Evolutionary conservation across 1,284 basidiomycete species (phyloP), one percentile per base, ranked within the genome.

Genomic region (Lentinula novae-zelandiae): DNA sequence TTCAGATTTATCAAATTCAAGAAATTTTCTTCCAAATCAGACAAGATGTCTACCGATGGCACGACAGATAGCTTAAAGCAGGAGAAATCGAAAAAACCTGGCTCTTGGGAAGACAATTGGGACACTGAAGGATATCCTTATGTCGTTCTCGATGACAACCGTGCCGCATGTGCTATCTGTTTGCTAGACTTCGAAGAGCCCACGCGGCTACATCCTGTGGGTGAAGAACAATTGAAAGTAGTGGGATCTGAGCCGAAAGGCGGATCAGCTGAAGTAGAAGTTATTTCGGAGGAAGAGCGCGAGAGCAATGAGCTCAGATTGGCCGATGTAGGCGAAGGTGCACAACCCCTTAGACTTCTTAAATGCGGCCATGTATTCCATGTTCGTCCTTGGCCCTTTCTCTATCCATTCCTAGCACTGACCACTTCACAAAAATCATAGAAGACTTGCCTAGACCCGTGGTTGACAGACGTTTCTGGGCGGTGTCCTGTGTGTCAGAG

Each of bases 311-410:
- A 74, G 12, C 71, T 53, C 85, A 60, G 82, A 64, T 76, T 90
- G 59, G 77, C 82, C 65, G 87, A 91, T 70, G 86, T 87, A 6
- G 89, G 89, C 9, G 84, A 87, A 62, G 89, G 87, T 0, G 79
- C 86, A 1, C 88, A 91, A 64, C 90, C 90, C 15, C 71, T 93
- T 65, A 77, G 90, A 69, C 71, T 93, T 48, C 73, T 93, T 52
- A 76, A 76, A 4, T 93, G 90, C 67, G 88, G 88, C 4, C 90
- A 93, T 75, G 90, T 89, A 56, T 93, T 92, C 74, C 91, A 93
- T 74, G 90, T 93, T 64, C 71, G 89, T 76, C 9, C 38, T 20
- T 53, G 12, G 17, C 0, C 34, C 62, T 60, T n/a, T 34, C 38
- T 36, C 56, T 57, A 17, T 48, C 58, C 13, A 9, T 12, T 42